Base-by-base conservation (phyloP, 2,329 filamentous ascomycete species). In the Hypoxylon sp. region DNA sequence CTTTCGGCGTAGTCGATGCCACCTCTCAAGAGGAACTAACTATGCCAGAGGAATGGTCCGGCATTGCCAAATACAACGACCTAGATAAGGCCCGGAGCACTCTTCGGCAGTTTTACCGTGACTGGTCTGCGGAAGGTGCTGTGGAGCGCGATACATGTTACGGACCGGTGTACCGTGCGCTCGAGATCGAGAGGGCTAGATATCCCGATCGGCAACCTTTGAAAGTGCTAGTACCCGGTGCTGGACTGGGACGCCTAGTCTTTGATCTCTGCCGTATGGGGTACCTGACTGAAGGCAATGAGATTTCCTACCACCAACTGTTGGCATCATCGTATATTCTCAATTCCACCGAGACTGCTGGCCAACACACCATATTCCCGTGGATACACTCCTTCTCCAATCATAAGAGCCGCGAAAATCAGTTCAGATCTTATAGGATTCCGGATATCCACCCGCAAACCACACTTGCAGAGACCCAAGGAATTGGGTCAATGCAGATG, bases 281-380 rank as follows among this genome's bases (percentile, higher is more conserved):
- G 10, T 97, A 90, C 78, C 82, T 87, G 10, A 87, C 89, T 0
- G 94, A 98, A 79, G 95, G 95, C 28, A 98, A 98, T 76, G 93
- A 99, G 80, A 97, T 98, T 68, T 98, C 94, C 2, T 98, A 97
- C 76, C 96, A 99, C 79, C 93, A 97, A 78, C 87, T 99, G n/a
- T 85, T 98, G 63, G 93, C 93, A 1, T 97, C 93, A 5, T 88
- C 87, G 0, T 90, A 92, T 76, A 87, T 94, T 14, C 86, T 94
- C 51, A 94, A 95, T 78, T 85, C 84, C 73, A 92, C 90, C 3
- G 74, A 82, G 0, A 76, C 79, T 1, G 86, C 86, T 0, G 85
- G 85, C 14, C 85, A 91, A 67, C 93, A 94, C 79, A 88, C 84
- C 7, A 85, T 99, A 56, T 93, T 91, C 75, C 96, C 96, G 0